Base-by-base conservation (phyloP, 768 basidiomycete species). In the Goffeauzyma gilvescens region DNA sequence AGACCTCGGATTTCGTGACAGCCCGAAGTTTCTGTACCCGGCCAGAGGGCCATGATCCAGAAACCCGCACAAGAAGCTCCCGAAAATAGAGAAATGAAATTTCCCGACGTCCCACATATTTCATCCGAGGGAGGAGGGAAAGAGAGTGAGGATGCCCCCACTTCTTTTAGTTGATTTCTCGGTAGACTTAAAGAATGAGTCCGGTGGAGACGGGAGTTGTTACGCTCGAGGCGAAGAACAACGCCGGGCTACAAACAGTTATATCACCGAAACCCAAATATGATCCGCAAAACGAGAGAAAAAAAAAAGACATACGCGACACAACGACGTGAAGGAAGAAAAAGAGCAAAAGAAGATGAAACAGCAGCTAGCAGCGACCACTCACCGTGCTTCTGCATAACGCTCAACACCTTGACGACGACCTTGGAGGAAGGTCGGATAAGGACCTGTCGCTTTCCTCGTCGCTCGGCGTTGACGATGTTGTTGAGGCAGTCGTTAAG, bases 381-480 rank as follows among this genome's bases (percentile, higher is more conserved):
- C 81, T 71, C 55, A 82, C 90, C 93, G 70, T 96, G 90, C 54
- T 89, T 81, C 69, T 98, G 93, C 85, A 96, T 95, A 61, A 96
- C 93, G 53, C 77, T 80, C 54, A 98, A 71, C 70, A 95, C 93
- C 68, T 93, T 93, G 55, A 98, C 79, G 51, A 95, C 76, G 65
- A 98, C 93, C 71, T 98, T 98, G 53, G 86, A 90, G 4, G 82
- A 85, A 43, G 93, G 93, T 38, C 90, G 78, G 67, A 98, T 76
- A 58, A 98, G 79, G 50, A 98, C 93, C 71, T 98, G 93, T 60
- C 93, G 85, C 73, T 98, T 98, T 61, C 93, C 93, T 62, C 87
- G 83, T 65, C 86, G 85, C 73, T 96, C 93, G 62, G 93, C 93
- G 55, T 98, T 98, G 78, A 93, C 85, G 55, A 95, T 93, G 76